Conservation (phyloP, 2,329 filamentous ascomycete species). For the Exophiala phaeomuriformis region DNA sequence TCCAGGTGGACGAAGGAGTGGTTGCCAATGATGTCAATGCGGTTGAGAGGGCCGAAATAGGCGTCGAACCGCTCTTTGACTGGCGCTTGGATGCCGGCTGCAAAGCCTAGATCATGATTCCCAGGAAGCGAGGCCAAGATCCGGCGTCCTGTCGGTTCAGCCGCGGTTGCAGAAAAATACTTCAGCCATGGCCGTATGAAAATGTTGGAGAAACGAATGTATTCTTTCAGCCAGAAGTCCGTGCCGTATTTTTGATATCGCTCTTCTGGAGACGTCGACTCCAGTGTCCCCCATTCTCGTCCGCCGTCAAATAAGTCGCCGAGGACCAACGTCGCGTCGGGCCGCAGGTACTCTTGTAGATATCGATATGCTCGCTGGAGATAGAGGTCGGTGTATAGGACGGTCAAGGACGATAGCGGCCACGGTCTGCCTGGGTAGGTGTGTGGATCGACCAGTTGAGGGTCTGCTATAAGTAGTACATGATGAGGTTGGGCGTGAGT, state of each 20-base stretch:
- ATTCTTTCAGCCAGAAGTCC: slow-evolving; percentile 79
- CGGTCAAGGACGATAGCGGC: slow-evolving; percentile 60
- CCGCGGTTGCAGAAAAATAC: slow-evolving; percentile 42
- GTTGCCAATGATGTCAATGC: slow-evolving; percentile 85
- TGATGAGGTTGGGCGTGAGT: slow-evolving; percentile 71
- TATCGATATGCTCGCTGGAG: slow-evolving; percentile 73
- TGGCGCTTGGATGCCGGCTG: slow-evolving; percentile 68
- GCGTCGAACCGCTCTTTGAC: slow-evolving; percentile 77
- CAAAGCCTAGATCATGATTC: slow-evolving; percentile 93
- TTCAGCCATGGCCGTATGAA: slow-evolving; percentile 65
- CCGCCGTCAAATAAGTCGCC: slow-evolving; percentile 95
- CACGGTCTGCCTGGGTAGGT: slow-evolving; percentile 82
- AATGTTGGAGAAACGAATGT: slow-evolving; percentile 73
- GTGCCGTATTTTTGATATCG: slow-evolving; percentile 72
- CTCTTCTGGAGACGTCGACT: slow-evolving; percentile 53
- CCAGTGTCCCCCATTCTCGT: slow-evolving; percentile 78
- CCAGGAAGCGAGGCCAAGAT: slow-evolving; percentile 81
- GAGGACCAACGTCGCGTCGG: slow-evolving; percentile 82
- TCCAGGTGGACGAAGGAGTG: slow-evolving; percentile 93
- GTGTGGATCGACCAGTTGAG: slow-evolving; percentile 86
- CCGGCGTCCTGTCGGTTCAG: slow-evolving; percentile 61
- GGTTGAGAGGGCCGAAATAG: slow-evolving; percentile 86
- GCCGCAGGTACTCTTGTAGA: slow-evolving; percentile 67
- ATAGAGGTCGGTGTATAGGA: slow-evolving; percentile 80
- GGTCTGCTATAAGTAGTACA: slow-evolving; percentile 77